Evolutionary conservation across 1,284 basidiomycete genomes (phyloP).

Genomic region (Peniophora sp.): DNA sequence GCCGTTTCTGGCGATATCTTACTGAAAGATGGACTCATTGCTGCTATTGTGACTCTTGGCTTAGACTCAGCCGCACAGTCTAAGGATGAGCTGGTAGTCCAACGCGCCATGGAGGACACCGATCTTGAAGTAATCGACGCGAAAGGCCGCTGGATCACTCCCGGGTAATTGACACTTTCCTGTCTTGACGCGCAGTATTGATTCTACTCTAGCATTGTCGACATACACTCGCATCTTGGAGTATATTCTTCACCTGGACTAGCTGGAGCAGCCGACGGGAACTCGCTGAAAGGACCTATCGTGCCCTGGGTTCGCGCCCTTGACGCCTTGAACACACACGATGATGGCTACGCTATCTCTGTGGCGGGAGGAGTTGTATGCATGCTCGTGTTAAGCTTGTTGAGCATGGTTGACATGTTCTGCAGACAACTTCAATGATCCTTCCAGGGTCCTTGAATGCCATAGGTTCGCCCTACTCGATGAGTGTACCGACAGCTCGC

Average conservation of each 20-base stretch:
- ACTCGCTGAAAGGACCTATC: constrained; percentile 50
- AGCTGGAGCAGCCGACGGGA: constrained; percentile 36
- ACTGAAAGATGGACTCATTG: constrained; percentile 52
- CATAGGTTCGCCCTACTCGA: constrained; percentile 36
- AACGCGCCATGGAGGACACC: too few relatives aligned
- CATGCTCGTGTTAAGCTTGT: too few relatives aligned
- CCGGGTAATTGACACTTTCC: constrained; percentile 43
- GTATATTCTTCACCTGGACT: constrained; percentile 54
- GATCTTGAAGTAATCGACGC: constrained; percentile 42
- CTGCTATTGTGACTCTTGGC: constrained; percentile 46
- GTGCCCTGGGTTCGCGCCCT: constrained; percentile 45
- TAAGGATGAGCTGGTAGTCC: too few relatives aligned
- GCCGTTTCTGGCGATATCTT: constrained; percentile 55
- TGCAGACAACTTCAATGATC: constrained; percentile 37
- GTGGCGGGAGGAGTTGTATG: constrained; percentile 44
- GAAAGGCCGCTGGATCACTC: constrained; percentile 59
- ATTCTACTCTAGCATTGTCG: constrained; percentile 43
- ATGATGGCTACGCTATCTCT: constrained; percentile 31
- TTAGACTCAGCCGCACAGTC: too few relatives aligned
- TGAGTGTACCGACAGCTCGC: too few relatives aligned
- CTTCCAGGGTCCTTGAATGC: constrained; percentile 45
- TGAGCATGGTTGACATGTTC: too few relatives aligned
- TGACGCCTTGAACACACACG: constrained; percentile 43
- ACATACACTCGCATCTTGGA: constrained; percentile 78
- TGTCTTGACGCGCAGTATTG: not conserved